Percentiles rank a stretch among this genome's conserved stretches.
These are phyloP conservation scores for Diophrys sp. DNA, from an alignment of 73 alveolate genomes.

Conservation along the genomic window DNA sequence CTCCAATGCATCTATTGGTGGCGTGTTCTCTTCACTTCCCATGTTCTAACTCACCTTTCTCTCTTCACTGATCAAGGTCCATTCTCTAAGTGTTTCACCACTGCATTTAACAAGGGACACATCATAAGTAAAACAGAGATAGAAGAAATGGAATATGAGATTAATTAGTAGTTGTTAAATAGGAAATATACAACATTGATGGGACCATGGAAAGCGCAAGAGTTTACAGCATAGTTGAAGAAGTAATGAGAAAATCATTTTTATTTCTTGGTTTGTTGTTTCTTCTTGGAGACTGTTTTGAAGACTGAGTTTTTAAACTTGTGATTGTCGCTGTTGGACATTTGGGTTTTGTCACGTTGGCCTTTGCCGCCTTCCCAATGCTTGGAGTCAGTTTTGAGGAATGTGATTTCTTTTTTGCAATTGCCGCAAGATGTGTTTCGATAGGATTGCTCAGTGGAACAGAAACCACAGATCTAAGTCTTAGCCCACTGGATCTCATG, in stretches of 20 bases:
- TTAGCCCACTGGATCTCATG: conserved; percentile 65
- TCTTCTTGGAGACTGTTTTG: neutral
- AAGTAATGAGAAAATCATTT: neutral
- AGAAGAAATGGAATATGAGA: neutral
- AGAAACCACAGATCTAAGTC: conserved; percentile 70
- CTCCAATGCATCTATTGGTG: neutral
- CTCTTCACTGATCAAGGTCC: neutral
- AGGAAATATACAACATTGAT: neutral
- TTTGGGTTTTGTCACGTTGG: neutral
- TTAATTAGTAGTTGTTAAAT: too few species aligned
- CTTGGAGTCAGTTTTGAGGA: neutral
- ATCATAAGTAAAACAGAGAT: neutral
- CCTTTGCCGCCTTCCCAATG: neutral
- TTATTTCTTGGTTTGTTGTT: neutral
- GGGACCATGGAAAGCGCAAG: neutral
- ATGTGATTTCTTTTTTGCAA: conserved; percentile 37
- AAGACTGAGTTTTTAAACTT: neutral
- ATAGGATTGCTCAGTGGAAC: conserved; percentile 59
- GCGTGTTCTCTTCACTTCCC: neutral
- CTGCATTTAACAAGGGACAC: neutral
- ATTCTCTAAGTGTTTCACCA: neutral
- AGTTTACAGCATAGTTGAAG: neutral
- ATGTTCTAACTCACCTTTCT: neutral
- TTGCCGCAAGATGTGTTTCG: conserved; percentile 53
- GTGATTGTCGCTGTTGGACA: neutral